Base-by-base conservation (phyloP, 2,329 filamentous ascomycete genomes). In the Ophiostoma australiae region DNA sequence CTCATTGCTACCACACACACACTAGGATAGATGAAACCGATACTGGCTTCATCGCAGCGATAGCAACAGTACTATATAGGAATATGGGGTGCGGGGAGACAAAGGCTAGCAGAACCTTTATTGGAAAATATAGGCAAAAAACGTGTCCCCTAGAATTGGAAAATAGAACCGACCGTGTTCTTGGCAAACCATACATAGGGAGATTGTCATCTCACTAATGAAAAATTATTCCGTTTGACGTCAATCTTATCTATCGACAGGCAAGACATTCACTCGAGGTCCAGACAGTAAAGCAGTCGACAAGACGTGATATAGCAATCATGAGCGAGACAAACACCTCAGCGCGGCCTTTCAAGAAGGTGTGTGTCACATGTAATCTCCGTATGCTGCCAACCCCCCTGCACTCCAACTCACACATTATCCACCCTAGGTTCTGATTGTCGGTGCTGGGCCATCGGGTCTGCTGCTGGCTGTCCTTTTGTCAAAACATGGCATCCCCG, bases 401-500 rank as follows among this genome's bases (percentile, higher is more conserved):
- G 44, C 17, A 48, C 5, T 23, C 8, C 6, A 11, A 33, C 69
- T 66, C 17, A 70, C 39, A 67, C 11, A 23, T 13, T 65, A 31
- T 65, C 31, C 61, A 65, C 61, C 27, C 31, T 35, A 82, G 81
- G 77, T 83, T 65, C 73, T 85, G 33, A 80, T 85, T 67, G 81
- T 84, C 11, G 84, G 84, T 69, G 83, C 83, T 20, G 84, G 84
- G 23, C 84, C 84, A 1, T 82, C 83, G 0, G 83, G 84, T 23
- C 79, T 85, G 1, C 78, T 85, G 8, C 80, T 83, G n/a, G 81
- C 80, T 17, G 79, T 87, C 2, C 80, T 88, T 2, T 82, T 89
- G 7, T 81, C 84, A 27, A 82, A 84, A 74, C 81, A 84, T 69
- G 81, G 82, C 65, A 85, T 88, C 72, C 78, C 81, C 39, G 83